phyloP scores from a whole-genome alignment of 2,329 filamentous ascomycete species.

The Alternaria metachromatica region DNA sequence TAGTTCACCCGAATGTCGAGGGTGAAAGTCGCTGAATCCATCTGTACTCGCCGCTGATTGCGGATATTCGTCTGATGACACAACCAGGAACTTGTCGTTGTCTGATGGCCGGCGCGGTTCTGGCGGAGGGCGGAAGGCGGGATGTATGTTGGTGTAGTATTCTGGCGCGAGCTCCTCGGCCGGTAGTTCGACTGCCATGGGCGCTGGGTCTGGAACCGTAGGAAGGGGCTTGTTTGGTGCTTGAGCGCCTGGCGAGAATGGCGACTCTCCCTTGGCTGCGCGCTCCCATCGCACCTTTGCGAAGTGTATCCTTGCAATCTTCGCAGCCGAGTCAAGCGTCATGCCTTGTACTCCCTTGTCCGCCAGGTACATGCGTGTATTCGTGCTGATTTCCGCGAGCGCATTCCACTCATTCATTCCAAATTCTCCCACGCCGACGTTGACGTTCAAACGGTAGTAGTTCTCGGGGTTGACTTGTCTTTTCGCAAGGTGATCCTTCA shows the following conservation, averaged over 20 bases:
- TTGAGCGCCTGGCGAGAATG: constrained; percentile 25
- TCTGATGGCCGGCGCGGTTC: constrained; percentile 28
- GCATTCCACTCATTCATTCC: constrained; percentile 99
- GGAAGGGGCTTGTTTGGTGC: constrained; percentile 46
- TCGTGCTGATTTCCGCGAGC: constrained; percentile 92
- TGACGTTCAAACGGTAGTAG: constrained; percentile 96
- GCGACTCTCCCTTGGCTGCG: constrained; percentile 43
- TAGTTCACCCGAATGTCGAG: constrained; percentile 66
- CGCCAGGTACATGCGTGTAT: constrained; percentile 82
- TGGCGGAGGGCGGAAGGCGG: constrained; percentile 44
- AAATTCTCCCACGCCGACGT: constrained; percentile 94
- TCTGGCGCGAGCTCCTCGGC: constrained; percentile 58
- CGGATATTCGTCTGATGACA: constrained; percentile 65
- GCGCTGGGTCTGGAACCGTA: constrained; percentile 49
- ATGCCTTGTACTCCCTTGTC: constrained; percentile 76
- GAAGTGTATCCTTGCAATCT: constrained; percentile 82
- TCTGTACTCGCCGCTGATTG: constrained; percentile 42
- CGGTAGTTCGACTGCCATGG: constrained; percentile 65
- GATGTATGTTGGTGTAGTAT: constrained; percentile 34
- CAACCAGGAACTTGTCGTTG: constrained; percentile 62
- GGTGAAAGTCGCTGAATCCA: constrained; percentile 44
- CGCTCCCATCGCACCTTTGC: constrained; percentile 73
- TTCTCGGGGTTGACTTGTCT: constrained; percentile 84
- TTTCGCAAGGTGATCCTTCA: constrained; percentile 80
- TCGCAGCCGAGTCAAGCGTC: constrained; percentile 77